These are phyloP conservation scores for Chondrostereum purpureum DNA, from an alignment of 1,284 basidiomycete genomes.

Conservation along the genomic window DNA sequence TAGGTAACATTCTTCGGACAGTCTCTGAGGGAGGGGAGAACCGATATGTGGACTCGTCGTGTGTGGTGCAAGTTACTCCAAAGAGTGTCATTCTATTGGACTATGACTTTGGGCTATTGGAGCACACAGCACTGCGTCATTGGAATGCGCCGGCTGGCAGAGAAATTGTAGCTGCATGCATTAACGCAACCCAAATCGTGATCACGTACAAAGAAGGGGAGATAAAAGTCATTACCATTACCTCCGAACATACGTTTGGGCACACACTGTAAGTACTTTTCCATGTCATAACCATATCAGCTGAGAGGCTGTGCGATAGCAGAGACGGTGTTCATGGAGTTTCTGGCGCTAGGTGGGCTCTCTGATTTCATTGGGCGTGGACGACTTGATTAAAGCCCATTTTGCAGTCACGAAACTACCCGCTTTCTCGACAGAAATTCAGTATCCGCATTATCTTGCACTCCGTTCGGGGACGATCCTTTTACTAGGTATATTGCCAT, in stretches of 20 bases:
- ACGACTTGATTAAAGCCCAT: too few relatives aligned
- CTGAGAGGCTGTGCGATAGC: too few relatives aligned
- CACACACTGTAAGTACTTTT: too few relatives aligned
- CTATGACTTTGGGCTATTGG: slow-evolving; percentile 33
- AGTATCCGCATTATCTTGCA: slow-evolving; percentile 62
- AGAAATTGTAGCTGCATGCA: slow-evolving; percentile 60
- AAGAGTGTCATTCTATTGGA: slow-evolving; percentile 48
- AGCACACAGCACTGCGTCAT: slow-evolving; percentile 17
- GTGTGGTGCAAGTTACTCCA: slow-evolving; percentile 69
- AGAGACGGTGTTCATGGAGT: too few relatives aligned
- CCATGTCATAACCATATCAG: too few relatives aligned
- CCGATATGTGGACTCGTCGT: slow-evolving; percentile 46
- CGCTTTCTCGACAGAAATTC: slow-evolving; percentile 26
- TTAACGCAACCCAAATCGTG: slow-evolving; percentile 60
- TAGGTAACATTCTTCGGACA: slow-evolving; percentile 47
- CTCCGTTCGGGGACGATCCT: slow-evolving; percentile 43
- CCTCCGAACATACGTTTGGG: too few relatives aligned
- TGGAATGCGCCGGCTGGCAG: slow-evolving; percentile 16
- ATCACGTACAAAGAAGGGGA: slow-evolving; percentile 57
- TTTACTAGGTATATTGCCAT: slow-evolving; percentile 51
- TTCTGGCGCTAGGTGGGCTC: too few relatives aligned
- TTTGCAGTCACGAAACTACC: not conserved
- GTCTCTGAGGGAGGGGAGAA: too few relatives aligned
- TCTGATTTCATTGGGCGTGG: too few relatives aligned
- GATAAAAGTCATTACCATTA: too few relatives aligned